Evolutionary conservation across 495 filamentous ascomycete species (phyloP).

Genomic region (Lepraria neglecta): DNA sequence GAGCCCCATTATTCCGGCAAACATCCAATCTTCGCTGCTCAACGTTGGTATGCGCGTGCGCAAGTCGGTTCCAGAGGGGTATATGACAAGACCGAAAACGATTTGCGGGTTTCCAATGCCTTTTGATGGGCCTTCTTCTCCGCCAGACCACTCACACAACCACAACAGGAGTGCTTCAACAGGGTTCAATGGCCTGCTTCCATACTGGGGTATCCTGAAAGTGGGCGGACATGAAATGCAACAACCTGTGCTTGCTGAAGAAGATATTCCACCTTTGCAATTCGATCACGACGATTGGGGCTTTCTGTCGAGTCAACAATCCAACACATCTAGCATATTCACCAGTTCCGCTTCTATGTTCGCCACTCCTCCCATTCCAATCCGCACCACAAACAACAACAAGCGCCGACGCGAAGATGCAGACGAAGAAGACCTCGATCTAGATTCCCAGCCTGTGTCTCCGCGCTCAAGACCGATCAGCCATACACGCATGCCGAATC

Average conservation of each 20-base stretch:
- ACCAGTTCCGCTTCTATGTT: background rate
- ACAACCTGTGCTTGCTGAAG: slow-evolving; percentile 22
- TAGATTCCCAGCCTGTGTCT: slow-evolving; percentile 4
- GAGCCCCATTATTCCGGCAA: slow-evolving; percentile 48
- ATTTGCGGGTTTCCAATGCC: slow-evolving; percentile 21
- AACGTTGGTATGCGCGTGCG: slow-evolving; percentile 89
- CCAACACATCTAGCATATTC: slow-evolving; percentile 27
- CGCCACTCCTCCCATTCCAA: background rate
- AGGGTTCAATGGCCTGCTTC: slow-evolving; percentile 50
- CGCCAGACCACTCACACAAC: background rate
- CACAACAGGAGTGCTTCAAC: background rate
- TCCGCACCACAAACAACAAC: background rate
- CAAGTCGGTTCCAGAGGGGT: slow-evolving; percentile 85
- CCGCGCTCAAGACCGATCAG: slow-evolving; percentile 13
- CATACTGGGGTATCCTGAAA: slow-evolving; percentile 71
- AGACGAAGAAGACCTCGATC: slow-evolving; percentile 20
- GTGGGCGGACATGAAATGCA: slow-evolving; percentile 41
- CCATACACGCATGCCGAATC: slow-evolving; percentile 19
- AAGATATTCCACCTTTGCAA: slow-evolving; percentile 40
- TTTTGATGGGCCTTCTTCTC: slow-evolving; percentile 7
- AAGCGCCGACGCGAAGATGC: slow-evolving; percentile 18
- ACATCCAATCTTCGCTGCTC: slow-evolving; percentile 70
- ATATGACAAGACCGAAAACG: slow-evolving; percentile 60
- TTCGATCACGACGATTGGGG: slow-evolving; percentile 28
- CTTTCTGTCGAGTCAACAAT: slow-evolving; percentile 42